A percentile compares a stretch with the other conserved stretches of the same genome.
These are phyloP conservation scores for Arachis stenosperma DNA, from an alignment of 306 rosid genomes.

Conservation along the genomic window DNA sequence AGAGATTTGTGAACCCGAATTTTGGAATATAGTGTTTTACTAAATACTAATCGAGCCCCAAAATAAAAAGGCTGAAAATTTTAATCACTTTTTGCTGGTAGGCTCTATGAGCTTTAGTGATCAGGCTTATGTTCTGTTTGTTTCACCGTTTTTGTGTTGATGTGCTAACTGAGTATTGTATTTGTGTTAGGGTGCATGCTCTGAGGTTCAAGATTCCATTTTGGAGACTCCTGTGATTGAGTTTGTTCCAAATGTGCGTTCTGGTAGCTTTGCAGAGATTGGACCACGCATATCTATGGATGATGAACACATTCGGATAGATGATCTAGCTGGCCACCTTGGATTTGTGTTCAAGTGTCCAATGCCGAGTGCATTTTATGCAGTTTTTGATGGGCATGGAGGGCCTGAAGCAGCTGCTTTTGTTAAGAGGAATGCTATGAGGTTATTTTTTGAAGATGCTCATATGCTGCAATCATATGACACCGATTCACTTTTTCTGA, in stretches of 20 bases:
- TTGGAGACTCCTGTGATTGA: slow-evolving; percentile 53
- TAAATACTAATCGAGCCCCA: not conserved
- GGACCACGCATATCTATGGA: slow-evolving; percentile 82
- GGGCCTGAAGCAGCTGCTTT: slow-evolving; percentile 91
- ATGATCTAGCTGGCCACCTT: slow-evolving; percentile 73
- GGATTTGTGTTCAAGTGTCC: slow-evolving; percentile 58
- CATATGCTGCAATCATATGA: slow-evolving; percentile 60
- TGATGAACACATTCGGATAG: slow-evolving; percentile 81
- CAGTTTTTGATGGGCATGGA: slow-evolving; percentile 91
- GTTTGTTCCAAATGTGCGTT: slow-evolving; percentile 67
- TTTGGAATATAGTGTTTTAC: slow-evolving; percentile 1
- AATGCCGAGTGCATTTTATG: slow-evolving; percentile 77
- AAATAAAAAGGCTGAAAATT: not conserved
- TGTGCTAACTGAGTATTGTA: slow-evolving; percentile 7
- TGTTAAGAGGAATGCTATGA: slow-evolving; percentile 77
- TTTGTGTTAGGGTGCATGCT: slow-evolving; percentile 60
- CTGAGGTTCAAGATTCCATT: slow-evolving; percentile 53
- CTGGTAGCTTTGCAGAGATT: slow-evolving; percentile 79
- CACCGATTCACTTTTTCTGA: slow-evolving; percentile 54
- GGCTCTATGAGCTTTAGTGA: slow-evolving; percentile 18
- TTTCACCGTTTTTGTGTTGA: slow-evolving; percentile 9
- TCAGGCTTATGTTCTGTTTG: not conserved
- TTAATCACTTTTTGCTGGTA: not conserved
- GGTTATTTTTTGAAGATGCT: slow-evolving; percentile 76
- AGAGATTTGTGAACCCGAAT: slow-evolving; percentile 20